Conservation (phyloP, 306 rosid species). For the cucumber (Cucumis sativus) region Cucumber_9930_V3 NC_026656.2:17424001-17424500, state of each 20-base stretch:
- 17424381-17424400: conserved; percentile 81
- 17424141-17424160: conserved; percentile 56
- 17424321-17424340: conserved; percentile 59
- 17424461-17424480: conserved; percentile 78
- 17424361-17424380: conserved; percentile 80
- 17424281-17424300: conserved; percentile 57
- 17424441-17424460: conserved; percentile 68
- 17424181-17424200: conserved; percentile 47
- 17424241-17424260: conserved; percentile 48
- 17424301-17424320: conserved; percentile 32
- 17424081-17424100: conserved; percentile 66
- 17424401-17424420: conserved; percentile 71
- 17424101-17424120: conserved; percentile 44
- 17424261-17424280: conserved; percentile 48
- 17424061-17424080: conserved; percentile 89
- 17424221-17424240: conserved; percentile 71
- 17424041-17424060: conserved; percentile 66
- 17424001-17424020: neutral
- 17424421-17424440: conserved; percentile 88
- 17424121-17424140: conserved; percentile 58
- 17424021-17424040: conserved; percentile 74
- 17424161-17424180: conserved; percentile 34
- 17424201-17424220: conserved; percentile 48
- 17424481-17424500: conserved; percentile 62
- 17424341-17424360: conserved; percentile 51